A percentile compares a stretch with the other conserved stretches of the same genome.
phyloP scores from a whole-genome alignment of 164 flowering plant species.

The Taxillus chinensis region DNA sequence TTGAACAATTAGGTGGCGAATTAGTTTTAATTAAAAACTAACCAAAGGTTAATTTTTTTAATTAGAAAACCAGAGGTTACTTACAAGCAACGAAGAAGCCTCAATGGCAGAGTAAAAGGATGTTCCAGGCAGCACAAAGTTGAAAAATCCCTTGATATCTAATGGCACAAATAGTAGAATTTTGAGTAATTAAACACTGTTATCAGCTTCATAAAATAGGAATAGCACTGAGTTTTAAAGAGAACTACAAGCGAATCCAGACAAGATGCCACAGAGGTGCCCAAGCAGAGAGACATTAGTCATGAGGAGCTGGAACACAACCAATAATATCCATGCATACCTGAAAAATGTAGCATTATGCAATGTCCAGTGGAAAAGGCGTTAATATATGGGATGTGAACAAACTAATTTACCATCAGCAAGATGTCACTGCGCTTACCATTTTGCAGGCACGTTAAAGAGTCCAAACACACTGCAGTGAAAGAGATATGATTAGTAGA shows the following conservation, averaged over 20 bases:
- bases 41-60: too few species aligned
- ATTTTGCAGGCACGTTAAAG: conserved; percentile 89
- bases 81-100: conserved; percentile 70
- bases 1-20: too few species aligned
- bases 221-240: neutral
- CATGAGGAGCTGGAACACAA: conserved; percentile 87
- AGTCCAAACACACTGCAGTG: conserved; percentile 90
- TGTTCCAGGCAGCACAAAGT: conserved; percentile 65
- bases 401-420: neutral
- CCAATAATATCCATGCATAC: conserved; percentile 83
- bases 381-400: conserved; percentile 4
- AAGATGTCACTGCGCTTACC: conserved; percentile 32
- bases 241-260: conserved; percentile 92
- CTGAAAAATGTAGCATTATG: conserved; percentile 29
- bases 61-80: conserved; percentile 11
- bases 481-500: conserved; percentile 7
- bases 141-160: conserved; percentile 80
- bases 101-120: conserved; percentile 77
- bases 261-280: conserved; percentile 93
- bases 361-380: neutral
- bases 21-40: too few species aligned
- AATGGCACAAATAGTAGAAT: conserved; percentile 11
- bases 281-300: conserved; percentile 89
- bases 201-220: neutral
- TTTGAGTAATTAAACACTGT: neutral